phyloP scores from a whole-genome alignment of 345 rosid genomes.

The Atalantia buxifolia region DNA sequence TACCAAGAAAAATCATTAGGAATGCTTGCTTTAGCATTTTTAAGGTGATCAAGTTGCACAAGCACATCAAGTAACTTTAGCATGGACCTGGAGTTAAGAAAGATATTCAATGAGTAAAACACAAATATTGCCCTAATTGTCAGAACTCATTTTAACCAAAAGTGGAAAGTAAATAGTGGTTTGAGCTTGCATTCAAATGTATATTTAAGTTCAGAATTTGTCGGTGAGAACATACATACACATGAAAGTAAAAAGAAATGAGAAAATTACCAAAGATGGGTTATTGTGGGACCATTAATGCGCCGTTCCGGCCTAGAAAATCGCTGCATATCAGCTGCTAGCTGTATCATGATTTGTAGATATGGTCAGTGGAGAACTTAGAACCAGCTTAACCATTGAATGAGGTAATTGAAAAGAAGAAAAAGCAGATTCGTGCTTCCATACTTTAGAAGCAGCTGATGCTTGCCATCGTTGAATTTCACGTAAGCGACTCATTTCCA shows the following conservation, averaged over 20 bases:
- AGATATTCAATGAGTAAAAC: slow-evolving; percentile 16
- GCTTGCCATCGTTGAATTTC: slow-evolving; percentile 99
- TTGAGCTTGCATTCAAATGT: neutral
- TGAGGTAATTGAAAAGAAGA: neutral
- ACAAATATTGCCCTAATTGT: neutral
- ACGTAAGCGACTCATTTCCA: slow-evolving; percentile 96
- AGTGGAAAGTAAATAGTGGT: too few relatives aligned
- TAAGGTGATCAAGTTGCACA: slow-evolving; percentile 98
- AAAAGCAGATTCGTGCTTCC: slow-evolving; percentile 8
- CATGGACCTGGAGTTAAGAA: slow-evolving; percentile 70
- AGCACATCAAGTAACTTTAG: slow-evolving; percentile 90
- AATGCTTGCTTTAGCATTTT: slow-evolving; percentile 98
- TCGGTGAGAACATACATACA: neutral
- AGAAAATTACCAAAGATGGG: slow-evolving; percentile 75
- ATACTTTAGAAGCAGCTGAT: slow-evolving; percentile 87
- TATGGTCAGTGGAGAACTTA: neutral
- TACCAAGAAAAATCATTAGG: slow-evolving; percentile 99
- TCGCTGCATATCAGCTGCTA: slow-evolving; percentile 99
- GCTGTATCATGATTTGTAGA: slow-evolving; percentile 51
- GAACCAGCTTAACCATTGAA: neutral
- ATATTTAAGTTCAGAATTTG: slow-evolving; percentile 7
- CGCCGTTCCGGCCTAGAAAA: slow-evolving; percentile 97
- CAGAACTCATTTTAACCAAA: neutral
- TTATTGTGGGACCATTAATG: slow-evolving; percentile 93
- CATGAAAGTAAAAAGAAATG: neutral